A percentile compares a stretch with the other conserved stretches of the same genome.
These are phyloP conservation scores for Cercospora zeae-maydis DNA, from an alignment of 2,329 filamentous ascomycete species.

Conservation along the genomic window DNA sequence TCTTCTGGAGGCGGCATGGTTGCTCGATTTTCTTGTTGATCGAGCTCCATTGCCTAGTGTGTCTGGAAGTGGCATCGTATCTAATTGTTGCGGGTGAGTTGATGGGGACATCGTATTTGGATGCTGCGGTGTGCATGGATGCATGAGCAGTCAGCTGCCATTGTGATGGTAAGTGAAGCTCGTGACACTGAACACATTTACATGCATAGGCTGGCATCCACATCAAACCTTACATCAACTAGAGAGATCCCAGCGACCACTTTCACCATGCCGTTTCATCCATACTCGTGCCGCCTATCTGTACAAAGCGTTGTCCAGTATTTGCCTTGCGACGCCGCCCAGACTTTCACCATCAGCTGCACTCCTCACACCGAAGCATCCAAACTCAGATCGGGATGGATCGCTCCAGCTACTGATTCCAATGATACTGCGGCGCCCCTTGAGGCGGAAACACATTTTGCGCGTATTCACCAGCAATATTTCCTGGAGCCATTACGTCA, in stretches of 20 bases:
- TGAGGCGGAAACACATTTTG: slow-evolving; percentile 3
- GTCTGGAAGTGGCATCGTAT: too few relatives aligned
- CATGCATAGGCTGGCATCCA: too few relatives aligned
- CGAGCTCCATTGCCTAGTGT: too few relatives aligned
- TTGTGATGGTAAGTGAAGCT: too few relatives aligned
- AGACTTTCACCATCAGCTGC: neutral
- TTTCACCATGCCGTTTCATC: too few relatives aligned
- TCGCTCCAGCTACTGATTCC: neutral
- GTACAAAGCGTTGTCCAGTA: neutral
- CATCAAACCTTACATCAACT: too few relatives aligned
- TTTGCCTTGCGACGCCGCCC: neutral
- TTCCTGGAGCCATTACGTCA: neutral
- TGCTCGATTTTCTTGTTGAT: neutral
- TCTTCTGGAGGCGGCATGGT: neutral
- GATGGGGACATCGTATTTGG: too few relatives aligned
- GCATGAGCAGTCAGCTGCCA: too few relatives aligned
- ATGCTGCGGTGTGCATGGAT: too few relatives aligned
- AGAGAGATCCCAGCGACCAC: too few relatives aligned
- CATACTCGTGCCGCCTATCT: neutral
- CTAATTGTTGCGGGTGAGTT: too few relatives aligned
- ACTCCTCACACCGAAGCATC: neutral
- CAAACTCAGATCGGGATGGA: neutral
- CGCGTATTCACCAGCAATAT: slow-evolving; percentile 16
- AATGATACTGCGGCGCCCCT: neutral
- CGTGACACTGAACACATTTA: too few relatives aligned